phyloP scores from a whole-genome alignment of 306 rosid genomes.

The Alnus rubra region DNA sequence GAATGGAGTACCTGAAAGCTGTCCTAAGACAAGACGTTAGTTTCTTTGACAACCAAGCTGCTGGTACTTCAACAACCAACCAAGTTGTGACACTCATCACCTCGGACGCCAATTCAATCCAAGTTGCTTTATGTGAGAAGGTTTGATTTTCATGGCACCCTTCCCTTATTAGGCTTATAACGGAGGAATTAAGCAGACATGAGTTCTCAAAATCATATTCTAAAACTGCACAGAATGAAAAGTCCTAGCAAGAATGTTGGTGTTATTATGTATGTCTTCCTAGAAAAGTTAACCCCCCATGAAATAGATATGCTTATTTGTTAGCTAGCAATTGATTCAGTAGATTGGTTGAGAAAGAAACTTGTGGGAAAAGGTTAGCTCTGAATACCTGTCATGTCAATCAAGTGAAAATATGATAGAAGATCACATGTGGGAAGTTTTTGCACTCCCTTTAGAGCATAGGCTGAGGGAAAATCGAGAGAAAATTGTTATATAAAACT shows the following conservation, averaged over 20 bases:
- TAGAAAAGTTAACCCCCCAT: too few species aligned
- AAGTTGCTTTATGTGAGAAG: slow-evolving; percentile 84
- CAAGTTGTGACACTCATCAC: slow-evolving; percentile 81
- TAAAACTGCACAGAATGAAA: neutral
- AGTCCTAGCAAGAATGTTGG: neutral
- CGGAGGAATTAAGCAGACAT: neutral
- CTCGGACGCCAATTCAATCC: slow-evolving; percentile 73
- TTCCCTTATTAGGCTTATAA: neutral
- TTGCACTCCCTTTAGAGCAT: neutral
- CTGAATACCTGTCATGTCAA: neutral
- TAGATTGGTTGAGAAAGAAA: neutral
- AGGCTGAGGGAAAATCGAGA: neutral
- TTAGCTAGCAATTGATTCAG: neutral
- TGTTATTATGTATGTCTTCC: too few species aligned
- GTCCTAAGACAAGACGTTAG: slow-evolving; percentile 90
- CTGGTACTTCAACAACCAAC: slow-evolving; percentile 71
- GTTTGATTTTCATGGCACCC: slow-evolving; percentile 34
- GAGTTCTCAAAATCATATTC: neutral
- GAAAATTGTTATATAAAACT: neutral
- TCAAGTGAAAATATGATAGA: neutral
- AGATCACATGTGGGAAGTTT: neutral
- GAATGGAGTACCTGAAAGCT: slow-evolving; percentile 75
- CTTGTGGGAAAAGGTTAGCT: neutral
- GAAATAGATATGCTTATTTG: too few species aligned
- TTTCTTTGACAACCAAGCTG: slow-evolving; percentile 70